phyloP scores from a whole-genome alignment of 495 filamentous ascomycete species.

The Xanthoparmelia taractica region DNA sequence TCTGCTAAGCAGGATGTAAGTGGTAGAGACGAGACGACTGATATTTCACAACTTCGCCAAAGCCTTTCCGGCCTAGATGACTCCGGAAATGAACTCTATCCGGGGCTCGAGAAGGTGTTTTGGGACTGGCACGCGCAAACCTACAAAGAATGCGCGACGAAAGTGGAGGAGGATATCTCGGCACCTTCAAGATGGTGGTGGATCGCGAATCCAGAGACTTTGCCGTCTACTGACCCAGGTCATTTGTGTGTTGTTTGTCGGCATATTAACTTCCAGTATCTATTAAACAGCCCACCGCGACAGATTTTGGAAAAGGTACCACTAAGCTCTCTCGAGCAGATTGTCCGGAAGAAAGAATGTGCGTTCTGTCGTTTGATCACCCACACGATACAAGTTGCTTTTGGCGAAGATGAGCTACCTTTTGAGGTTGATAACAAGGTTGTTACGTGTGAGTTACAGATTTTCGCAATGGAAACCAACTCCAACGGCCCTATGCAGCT shows the following conservation, averaged over 20 bases:
- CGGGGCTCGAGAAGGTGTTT: background rate
- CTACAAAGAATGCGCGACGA: background rate
- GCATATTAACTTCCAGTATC: conserved; percentile 18
- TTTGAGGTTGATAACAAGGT: background rate
- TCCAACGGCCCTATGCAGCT: background rate
- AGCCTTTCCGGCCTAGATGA: background rate
- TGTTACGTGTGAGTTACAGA: conserved; percentile 5
- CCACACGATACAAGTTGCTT: background rate
- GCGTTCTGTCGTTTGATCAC: conserved; percentile 15
- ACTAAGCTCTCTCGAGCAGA: conserved; percentile 9
- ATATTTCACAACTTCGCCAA: background rate
- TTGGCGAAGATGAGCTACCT: background rate
- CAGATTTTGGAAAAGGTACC: conserved; percentile 9
- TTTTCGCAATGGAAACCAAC: conserved; percentile 9
- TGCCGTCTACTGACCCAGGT: background rate
- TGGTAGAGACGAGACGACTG: background rate
- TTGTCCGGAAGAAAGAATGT: conserved; percentile 8
- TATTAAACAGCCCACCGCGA: conserved; percentile 8
- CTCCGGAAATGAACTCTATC: background rate
- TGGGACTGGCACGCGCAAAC: background rate
- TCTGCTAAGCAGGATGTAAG: background rate
- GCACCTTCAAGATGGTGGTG: conserved; percentile 11
- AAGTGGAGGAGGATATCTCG: background rate
- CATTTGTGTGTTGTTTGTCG: conserved; percentile 17
- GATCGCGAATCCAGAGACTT: background rate